Conservation (phyloP, 176 grass and related monocot species). For the Lolium perenne region DNA sequence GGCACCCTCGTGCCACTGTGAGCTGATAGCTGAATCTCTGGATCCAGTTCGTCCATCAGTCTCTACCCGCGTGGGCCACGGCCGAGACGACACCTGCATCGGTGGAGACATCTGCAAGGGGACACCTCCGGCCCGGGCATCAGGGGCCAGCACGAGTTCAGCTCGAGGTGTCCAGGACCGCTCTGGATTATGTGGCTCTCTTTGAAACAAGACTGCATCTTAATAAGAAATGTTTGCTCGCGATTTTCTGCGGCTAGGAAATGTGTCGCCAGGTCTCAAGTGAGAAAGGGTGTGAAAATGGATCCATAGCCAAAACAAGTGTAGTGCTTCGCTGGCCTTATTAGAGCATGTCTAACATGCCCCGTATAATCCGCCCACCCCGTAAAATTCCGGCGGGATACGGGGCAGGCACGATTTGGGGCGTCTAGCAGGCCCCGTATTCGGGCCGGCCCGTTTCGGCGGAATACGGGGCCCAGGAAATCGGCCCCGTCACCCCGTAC, state of each 20-base stretch:
- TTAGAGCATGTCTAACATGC: too few species aligned
- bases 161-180: neutral
- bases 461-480: too few species aligned
- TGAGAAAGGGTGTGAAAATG: too few species aligned
- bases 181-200: constrained; percentile 25
- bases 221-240: neutral
- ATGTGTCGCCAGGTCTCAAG: neutral
- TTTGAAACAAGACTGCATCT: constrained; percentile 18
- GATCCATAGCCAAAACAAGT: too few species aligned
- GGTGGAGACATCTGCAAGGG: constrained; percentile 6
- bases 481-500: too few species aligned
- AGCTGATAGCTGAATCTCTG: constrained; percentile 34
- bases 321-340: too few species aligned
- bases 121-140: neutral
- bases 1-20: constrained; percentile 30
- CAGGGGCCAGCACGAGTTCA: neutral
- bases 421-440: too few species aligned
- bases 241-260: neutral
- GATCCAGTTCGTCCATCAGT: neutral
- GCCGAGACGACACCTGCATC: too few species aligned
- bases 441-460: too few species aligned
- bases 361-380: too few species aligned
- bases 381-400: too few species aligned
- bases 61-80: neutral
- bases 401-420: too few species aligned